Conservation (phyloP, 129 eudicot genomes). For the Flaveria brownii region DNA sequence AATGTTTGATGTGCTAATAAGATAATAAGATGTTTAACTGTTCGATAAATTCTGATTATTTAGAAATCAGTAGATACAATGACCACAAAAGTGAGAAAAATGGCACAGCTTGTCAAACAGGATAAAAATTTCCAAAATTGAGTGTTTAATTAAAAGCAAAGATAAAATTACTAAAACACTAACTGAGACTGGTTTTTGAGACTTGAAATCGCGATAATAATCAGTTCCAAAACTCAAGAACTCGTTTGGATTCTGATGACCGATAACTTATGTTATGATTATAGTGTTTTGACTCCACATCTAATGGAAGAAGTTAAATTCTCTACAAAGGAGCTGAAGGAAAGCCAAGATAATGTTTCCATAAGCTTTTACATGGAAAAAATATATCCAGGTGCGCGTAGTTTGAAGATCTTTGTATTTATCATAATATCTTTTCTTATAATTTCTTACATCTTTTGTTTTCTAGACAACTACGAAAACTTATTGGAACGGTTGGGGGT, state of each 20-base stretch:
- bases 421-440: not conserved
- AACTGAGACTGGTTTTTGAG: not conserved
- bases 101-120: not conserved
- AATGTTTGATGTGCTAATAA: not conserved
- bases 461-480: conserved; percentile 76
- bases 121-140: not conserved
- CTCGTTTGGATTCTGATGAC: conserved; percentile 3
- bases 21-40: not conserved
- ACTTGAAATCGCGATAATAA: not conserved
- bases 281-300: conserved; percentile 96
- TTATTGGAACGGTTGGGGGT: conserved; percentile 71
- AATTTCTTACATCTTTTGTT: conserved; percentile 6
- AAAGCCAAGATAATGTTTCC: conserved; percentile 66
- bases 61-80: not conserved
- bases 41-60: not conserved
- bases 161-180: not conserved
- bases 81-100: not conserved
- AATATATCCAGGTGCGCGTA: conserved; percentile 75
- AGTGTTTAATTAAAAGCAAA: too few relatives aligned
- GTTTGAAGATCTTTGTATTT: conserved; percentile 1
- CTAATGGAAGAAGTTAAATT: conserved; percentile 84
- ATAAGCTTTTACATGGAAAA: conserved; percentile 83
- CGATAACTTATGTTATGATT: conserved; percentile 17
- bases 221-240: not conserved
- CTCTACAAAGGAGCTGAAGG: conserved; percentile 75